These are phyloP conservation scores for Zea mays DNA, from an alignment of 176 grass and related monocot species.

Conservation along the genomic window Zm-B73-REFERENCE-NAM-5.0 NC_050096.1:219602501-219603000, in stretches of 20 bases:
- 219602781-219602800: too few species aligned
- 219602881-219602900: too few species aligned
- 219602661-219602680: slow-evolving; percentile 41
- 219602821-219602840: too few species aligned
- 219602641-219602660: neutral
- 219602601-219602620: slow-evolving; percentile 94
- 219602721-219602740: neutral
- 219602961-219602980: too few species aligned
- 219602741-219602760: neutral
- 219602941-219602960: too few species aligned
- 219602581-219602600: slow-evolving; percentile 83
- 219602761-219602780: neutral
- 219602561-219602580: slow-evolving; percentile 94
- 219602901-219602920: too few species aligned
- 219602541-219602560: slow-evolving; percentile 87
- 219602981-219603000: too few species aligned
- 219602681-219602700: neutral
- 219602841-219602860: too few species aligned
- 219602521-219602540: slow-evolving; percentile 87
- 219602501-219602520: slow-evolving; percentile 96
- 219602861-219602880: too few species aligned
- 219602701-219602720: neutral
- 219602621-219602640: slow-evolving; percentile 3
- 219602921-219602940: too few species aligned
- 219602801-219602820: too few species aligned